Evolutionary conservation across 768 basidiomycete species (phyloP).

Genomic region (Suillus occidentalis): DNA sequence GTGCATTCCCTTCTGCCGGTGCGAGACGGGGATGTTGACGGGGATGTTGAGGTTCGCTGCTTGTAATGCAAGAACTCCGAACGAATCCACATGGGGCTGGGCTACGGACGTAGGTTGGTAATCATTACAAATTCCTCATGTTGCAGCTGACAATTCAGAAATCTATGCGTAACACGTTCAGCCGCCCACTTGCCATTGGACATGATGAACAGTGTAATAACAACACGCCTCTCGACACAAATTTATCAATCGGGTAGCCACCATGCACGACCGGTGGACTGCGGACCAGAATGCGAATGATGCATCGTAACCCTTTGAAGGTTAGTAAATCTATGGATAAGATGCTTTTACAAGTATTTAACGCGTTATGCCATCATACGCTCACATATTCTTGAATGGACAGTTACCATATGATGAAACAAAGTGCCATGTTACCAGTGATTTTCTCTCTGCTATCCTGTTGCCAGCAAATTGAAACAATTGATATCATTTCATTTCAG

Average conservation of each 20-base stretch:
- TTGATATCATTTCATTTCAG: not conserved
- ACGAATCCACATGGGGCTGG: no score
- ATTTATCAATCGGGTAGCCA: slow-evolving; percentile 13
- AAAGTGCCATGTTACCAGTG: slow-evolving; percentile 14
- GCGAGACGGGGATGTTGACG: not conserved
- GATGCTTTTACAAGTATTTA: not conserved
- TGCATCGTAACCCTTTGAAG: not conserved
- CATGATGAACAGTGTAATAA: slow-evolving; percentile 8
- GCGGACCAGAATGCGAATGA: not conserved
- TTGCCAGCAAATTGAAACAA: not conserved
- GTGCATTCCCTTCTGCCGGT: not conserved
- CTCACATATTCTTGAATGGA: not conserved
- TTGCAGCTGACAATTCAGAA: not conserved
- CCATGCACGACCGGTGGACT: slow-evolving; percentile 9
- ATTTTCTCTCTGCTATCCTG: not conserved
- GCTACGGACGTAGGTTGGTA: no score
- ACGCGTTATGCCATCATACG: not conserved
- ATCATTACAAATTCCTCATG: no score
- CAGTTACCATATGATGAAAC: slow-evolving; percentile 6
- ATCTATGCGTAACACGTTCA: not conserved
- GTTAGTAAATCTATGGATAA: not conserved
- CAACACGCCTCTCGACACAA: slow-evolving; percentile 15
- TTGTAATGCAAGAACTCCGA: not conserved
- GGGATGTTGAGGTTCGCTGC: not conserved
- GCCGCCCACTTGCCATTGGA: slow-evolving; percentile 3